Percentiles rank a stretch among this genome's conserved stretches.
phyloP scores from a whole-genome alignment of 192 early-diverging fungal species.

The Allomyces arbusculus region DNA sequence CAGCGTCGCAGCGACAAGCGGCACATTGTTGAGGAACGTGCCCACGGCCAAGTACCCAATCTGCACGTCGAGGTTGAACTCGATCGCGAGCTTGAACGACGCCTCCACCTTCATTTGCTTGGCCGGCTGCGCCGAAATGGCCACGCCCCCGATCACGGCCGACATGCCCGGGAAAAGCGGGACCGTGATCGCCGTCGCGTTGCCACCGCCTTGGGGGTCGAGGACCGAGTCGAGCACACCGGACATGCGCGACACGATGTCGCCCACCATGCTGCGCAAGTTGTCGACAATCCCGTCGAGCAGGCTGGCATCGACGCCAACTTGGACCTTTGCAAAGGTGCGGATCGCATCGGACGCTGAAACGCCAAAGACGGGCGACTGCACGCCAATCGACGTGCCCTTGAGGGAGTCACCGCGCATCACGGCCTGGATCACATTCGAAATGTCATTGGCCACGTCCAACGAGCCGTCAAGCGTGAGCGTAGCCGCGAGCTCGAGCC shows the following conservation, averaged over 20 bases:
- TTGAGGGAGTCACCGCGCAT: background rate
- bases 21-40: background rate
- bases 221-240: too few species aligned
- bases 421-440: background rate
- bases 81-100: background rate
- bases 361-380: background rate
- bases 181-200: background rate
- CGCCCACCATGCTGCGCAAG: background rate
- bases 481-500: background rate
- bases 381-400: background rate
- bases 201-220: too few species aligned
- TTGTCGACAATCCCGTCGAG: background rate
- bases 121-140: background rate
- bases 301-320: background rate
- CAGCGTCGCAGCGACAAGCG: background rate
- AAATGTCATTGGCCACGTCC: background rate
- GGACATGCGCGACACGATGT: background rate
- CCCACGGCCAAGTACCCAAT: background rate
- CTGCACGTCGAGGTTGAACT: background rate
- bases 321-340: background rate
- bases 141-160: background rate
- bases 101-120: background rate
- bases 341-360: background rate
- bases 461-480: background rate
- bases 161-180: background rate